Evolutionary conservation across 2,329 filamentous ascomycete genomes (phyloP), one percentile per base, ranked within the genome.

Genomic region (Calcarisporium arbuscula): DNA sequence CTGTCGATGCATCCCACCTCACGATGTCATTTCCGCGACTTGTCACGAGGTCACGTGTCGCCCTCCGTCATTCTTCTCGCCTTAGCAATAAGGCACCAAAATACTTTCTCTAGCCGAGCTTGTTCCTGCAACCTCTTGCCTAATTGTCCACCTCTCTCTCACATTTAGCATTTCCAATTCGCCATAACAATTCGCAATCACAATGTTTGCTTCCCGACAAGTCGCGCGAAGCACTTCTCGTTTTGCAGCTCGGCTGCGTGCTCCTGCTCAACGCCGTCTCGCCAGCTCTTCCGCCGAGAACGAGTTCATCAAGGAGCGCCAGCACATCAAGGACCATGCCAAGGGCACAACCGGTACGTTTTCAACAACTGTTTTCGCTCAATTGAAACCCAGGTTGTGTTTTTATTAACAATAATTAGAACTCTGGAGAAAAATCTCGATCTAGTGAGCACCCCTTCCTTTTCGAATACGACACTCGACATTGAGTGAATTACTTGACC

Each of bases 361-460:
- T 23, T 37, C 19, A 17, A 10, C 22, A 18, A 29, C 37, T 32
- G 20, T 50, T 48, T 19, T 26, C 18, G 21, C 9, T 29, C 15
- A 23, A 20, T 28, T 22, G 30, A 10, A 25, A 21, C 20, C 11
- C 8, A 15, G 19, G 21, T 16, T 16, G 28, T 27, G 21, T 41
- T n/a, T n/a, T n/a, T 42, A 42, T 61, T 69, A 49, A 68, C 56
- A 12, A 33, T 45, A 35, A 40, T 36, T 58, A 95, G 90, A 87
- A 55, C 79, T 95, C 55, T 98, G 92, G 92, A 81, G 78, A 66
- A 96, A 94, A 75, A 82, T 96, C 54, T 92, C 87, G 47, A 74
- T 95, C 72, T 96, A 86, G 89, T 95, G 86, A 67, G 85, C 69
- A 46, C 47, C 36, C 39, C 32, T 26, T 22, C 16, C 32, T 16